These are phyloP conservation scores for Ensete ventricosum DNA, from an alignment of 176 grass and related monocot genomes.

Conservation along the genomic window DNA sequence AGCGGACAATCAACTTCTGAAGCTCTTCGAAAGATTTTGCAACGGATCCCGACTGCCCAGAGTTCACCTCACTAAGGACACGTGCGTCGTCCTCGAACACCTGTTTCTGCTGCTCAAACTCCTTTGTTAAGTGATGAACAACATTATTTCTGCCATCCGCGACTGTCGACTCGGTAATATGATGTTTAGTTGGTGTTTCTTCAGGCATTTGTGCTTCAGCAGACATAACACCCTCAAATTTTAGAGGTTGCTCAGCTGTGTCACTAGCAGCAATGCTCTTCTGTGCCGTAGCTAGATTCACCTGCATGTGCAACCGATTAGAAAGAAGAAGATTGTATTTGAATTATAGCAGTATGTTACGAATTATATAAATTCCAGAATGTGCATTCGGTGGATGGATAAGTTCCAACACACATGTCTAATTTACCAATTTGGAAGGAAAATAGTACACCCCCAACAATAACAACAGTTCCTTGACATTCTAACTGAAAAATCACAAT, in stretches of 20 bases:
- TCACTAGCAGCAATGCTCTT: not conserved
- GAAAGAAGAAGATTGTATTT: not conserved
- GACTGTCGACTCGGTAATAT: not conserved
- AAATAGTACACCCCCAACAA: too few relatives aligned
- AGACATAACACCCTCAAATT: not conserved
- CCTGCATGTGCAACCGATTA: not conserved
- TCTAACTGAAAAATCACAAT: too few relatives aligned
- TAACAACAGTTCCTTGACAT: too few relatives aligned
- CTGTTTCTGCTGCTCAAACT: slow-evolving; percentile 29
- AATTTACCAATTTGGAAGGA: too few relatives aligned
- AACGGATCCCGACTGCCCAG: not conserved
- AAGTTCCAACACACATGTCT: too few relatives aligned
- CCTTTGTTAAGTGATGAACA: slow-evolving; percentile 10
- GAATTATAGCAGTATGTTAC: not conserved
- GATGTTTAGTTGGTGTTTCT: not conserved
- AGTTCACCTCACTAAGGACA: not conserved
- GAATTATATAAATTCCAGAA: too few relatives aligned
- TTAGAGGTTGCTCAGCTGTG: not conserved
- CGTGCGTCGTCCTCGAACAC: slow-evolving; percentile 21
- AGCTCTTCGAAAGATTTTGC: slow-evolving; percentile 22
- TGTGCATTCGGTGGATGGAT: too few relatives aligned
- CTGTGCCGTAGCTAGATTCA: not conserved
- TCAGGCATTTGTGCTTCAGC: not conserved
- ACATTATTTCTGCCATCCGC: not conserved
- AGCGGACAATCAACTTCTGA: slow-evolving; percentile 30